Conservation (phyloP, 2,329 filamentous ascomycete genomes). For the Lachnellula occidentalis region DNA sequence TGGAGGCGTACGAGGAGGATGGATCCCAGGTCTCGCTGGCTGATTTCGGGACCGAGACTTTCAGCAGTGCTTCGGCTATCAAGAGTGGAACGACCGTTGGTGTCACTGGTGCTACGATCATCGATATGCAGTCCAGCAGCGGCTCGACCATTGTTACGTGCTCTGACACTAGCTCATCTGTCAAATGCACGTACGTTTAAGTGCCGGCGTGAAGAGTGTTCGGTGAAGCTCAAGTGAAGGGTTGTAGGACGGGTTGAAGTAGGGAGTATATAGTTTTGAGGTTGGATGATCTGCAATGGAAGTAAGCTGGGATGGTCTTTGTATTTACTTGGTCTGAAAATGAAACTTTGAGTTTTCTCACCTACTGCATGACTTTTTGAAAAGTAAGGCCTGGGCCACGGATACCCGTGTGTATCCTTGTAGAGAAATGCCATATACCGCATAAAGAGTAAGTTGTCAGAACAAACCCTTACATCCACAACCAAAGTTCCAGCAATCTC, state of each 20-base stretch:
- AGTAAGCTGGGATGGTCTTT: no score
- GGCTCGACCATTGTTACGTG: slow-evolving; percentile 27
- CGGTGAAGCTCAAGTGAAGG: background rate
- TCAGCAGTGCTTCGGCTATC: slow-evolving; percentile 36
- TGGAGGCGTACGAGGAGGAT: slow-evolving; percentile 44
- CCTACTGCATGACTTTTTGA: no score
- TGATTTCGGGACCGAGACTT: slow-evolving; percentile 43
- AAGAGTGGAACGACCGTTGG: slow-evolving; percentile 20
- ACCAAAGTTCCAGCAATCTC: no score
- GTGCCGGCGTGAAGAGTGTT: background rate
- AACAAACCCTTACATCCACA: no score
- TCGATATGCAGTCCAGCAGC: slow-evolving; percentile 38
- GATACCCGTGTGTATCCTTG: no score
- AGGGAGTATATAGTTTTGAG: background rate
- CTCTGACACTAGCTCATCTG: slow-evolving; percentile 8
- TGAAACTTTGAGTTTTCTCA: no score
- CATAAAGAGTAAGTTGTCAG: no score
- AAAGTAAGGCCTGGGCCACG: no score
- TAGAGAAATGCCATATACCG: no score
- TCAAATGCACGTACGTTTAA: slow-evolving; percentile 19
- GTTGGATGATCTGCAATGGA: no score
- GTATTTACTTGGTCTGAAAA: no score
- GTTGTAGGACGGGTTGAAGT: background rate
- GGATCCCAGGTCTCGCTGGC: slow-evolving; percentile 39
- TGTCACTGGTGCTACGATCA: slow-evolving; percentile 34